Evolutionary conservation across 2,329 filamentous ascomycete species (phyloP).

Genomic region (Chrysosporium queenslandicum): DNA sequence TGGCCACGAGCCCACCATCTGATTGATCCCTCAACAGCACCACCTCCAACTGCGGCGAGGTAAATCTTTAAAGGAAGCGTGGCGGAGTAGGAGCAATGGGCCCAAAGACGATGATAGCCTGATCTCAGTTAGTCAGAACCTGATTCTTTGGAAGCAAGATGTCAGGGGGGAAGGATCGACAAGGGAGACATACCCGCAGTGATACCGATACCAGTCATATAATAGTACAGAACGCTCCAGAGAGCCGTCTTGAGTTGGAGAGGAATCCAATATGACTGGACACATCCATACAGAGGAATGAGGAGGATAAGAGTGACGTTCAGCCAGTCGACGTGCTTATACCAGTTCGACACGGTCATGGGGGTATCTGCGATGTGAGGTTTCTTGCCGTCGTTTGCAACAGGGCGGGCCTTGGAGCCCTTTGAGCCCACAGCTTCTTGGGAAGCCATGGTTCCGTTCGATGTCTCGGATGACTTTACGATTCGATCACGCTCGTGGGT

Average conservation of each 20-base stretch:
- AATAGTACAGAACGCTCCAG: slow-evolving; percentile 70
- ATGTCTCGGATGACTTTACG: not conserved
- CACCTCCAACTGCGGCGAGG: slow-evolving; percentile 69
- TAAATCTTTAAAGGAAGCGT: slow-evolving; percentile 67
- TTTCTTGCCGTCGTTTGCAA: slow-evolving; percentile 1
- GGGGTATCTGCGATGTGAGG: slow-evolving; percentile 66
- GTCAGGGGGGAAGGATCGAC: slow-evolving; percentile 7
- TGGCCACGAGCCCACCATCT: slow-evolving; percentile 84
- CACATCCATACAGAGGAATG: slow-evolving; percentile 62
- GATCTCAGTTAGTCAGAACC: slow-evolving; percentile 19
- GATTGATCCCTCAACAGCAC: slow-evolving; percentile 75
- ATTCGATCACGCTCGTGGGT: not conserved
- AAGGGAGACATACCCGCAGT: slow-evolving; percentile 53
- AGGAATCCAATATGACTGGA: slow-evolving; percentile 70
- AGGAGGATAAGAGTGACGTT: slow-evolving; percentile 73
- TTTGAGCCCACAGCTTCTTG: slow-evolving; percentile 3
- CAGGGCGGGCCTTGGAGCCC: slow-evolving; percentile 1
- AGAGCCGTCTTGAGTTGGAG: slow-evolving; percentile 60
- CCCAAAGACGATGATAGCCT: slow-evolving; percentile 76
- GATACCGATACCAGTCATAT: slow-evolving; percentile 70
- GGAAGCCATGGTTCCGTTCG: slow-evolving; percentile 6
- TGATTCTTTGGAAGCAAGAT: not conserved
- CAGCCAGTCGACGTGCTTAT: slow-evolving; percentile 89
- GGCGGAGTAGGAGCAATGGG: slow-evolving; percentile 74
- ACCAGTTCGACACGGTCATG: slow-evolving; percentile 74